A percentile compares a stretch with the other conserved stretches of the same genome.
Evolutionary conservation across 1,284 basidiomycete species (phyloP).

Genomic region (Melanopsichium pennsylvanicum): DNA sequence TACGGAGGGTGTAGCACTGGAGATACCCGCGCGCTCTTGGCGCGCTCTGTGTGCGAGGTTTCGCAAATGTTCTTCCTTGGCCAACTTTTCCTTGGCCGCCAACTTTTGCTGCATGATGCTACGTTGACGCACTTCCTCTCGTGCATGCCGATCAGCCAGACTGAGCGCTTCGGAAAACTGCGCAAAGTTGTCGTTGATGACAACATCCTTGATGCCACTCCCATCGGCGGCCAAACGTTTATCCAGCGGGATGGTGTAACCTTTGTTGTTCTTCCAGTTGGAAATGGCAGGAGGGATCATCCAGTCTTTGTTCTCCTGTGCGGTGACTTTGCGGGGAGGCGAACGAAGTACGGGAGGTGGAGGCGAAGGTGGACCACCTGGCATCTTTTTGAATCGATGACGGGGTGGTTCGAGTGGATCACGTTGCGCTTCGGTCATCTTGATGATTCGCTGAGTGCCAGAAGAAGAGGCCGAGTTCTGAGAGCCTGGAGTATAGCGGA

Average conservation of each 20-base stretch:
- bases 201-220: constrained; percentile 93
- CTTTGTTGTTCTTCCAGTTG: constrained; percentile 99
- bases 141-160: constrained; percentile 95
- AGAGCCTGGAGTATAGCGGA: constrained; percentile 94
- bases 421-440: constrained; percentile 82
- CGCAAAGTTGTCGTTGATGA: constrained; percentile 99
- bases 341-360: constrained; percentile 95
- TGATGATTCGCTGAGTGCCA: constrained; percentile 94
- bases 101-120: constrained; percentile 97
- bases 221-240: constrained; percentile 98
- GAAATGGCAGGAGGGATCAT: constrained; percentile 99
- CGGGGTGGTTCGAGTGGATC: constrained; percentile 95
- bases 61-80: constrained; percentile 94
- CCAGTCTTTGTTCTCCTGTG: constrained; percentile 98
- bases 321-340: constrained; percentile 93
- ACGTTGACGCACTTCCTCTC: constrained; percentile 95
- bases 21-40: constrained; percentile 85
- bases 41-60: constrained; percentile 91
- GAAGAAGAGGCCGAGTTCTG: constrained; percentile 72
- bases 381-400: constrained; percentile 99
- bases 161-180: constrained; percentile 97
- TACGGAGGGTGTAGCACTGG: constrained; percentile 45
- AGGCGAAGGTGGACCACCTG: constrained; percentile 90
- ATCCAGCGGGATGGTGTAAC: constrained; percentile 97
- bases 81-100: constrained; percentile 95